Percentiles rank a stretch among this genome's conserved stretches.
phyloP scores from a whole-genome alignment of 2,329 filamentous ascomycete genomes.

The Penicillium sp. region DNA sequence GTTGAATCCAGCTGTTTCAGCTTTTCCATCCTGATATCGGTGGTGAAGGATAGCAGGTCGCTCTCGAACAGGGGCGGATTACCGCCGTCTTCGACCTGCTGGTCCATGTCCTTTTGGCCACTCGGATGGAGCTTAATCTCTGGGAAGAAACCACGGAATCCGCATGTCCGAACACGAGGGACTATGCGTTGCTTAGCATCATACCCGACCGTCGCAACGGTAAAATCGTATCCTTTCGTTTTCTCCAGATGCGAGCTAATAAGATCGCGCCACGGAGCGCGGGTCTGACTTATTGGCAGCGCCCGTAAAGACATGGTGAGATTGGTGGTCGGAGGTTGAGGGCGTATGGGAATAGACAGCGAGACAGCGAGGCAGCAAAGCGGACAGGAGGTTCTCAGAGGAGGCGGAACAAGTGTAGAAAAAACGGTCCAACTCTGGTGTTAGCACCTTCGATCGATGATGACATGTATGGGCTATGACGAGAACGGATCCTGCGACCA shows the following conservation, averaged over 20 bases:
- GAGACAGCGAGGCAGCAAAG: no score
- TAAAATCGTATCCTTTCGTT: conserved; percentile 22
- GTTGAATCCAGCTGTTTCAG: conserved; percentile 62
- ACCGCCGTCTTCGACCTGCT: conserved; percentile 21
- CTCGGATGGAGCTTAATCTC: conserved; percentile 59
- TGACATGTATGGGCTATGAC: no score
- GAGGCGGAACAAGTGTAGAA: no score
- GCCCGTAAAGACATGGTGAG: background rate
- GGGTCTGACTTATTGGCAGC: conserved; percentile 1
- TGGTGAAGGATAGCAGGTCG: conserved; percentile 78
- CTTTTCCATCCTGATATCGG: conserved; percentile 84
- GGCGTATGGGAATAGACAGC: no score
- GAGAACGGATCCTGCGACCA: no score
- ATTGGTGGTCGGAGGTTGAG: no score
- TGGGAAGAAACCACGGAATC: conserved; percentile 81
- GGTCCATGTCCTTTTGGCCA: conserved; percentile 61
- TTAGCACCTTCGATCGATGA: no score
- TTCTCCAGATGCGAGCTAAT: conserved; percentile 22
- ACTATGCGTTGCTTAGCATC: conserved; percentile 15
- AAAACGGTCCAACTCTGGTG: no score
- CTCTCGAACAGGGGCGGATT: conserved; percentile 69
- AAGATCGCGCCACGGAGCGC: conserved; percentile 27
- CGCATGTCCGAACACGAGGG: conserved; percentile 55
- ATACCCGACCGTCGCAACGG: conserved; percentile 21
- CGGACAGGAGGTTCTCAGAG: no score